Base-by-base conservation (phyloP, 1,139 yeast species). In the Tardiomyces blankii region DNA sequence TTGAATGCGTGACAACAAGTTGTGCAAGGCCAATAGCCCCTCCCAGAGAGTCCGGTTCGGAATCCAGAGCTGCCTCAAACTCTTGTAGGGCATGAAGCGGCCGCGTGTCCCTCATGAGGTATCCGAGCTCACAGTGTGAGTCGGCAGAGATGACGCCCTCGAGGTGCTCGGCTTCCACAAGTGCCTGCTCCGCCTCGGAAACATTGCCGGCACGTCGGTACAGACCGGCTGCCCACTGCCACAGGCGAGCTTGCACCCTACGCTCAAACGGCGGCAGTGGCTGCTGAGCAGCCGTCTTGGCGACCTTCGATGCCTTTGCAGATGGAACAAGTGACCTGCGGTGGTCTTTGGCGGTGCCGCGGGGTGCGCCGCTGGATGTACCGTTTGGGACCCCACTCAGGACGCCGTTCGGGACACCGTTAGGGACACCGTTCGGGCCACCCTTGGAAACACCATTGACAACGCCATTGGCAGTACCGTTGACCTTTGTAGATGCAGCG, bases 201-300 rank as follows among this genome's bases (percentile, higher is more conserved):
- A 65, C 52, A 46, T 77, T 66, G 1, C 75, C 80, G 4, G 76
- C 70, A 51, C 77, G 75, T 54, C 76, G 66, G 60, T 85, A 88
- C 38, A 86, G 66, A 39, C 74, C 74, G 1, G 88, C 74, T 0
- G 86, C 73, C 77, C 87, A 78, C 45, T 87, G 62, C 96, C 96
- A 88, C 12, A 85, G 21, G 19, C 35, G 35, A 13, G 16, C 16
- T 9, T 30, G 35, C 16, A 30, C 35, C n/a, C 59, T 32, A 71
- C 72, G 55, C 81, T 86, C 44, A 81, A 61, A 11, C 79, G 61
- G 49, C 62, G 65, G 45, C 68, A 66, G 38, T 19, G 42, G 48
- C 11, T 3, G 49, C 46, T 19, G 46, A 3, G 9, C 3, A 9
- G 35, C 16, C 11, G 16, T 11, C 16, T 12, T 14, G 4, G n/a